A percentile compares a stretch with the other conserved stretches of the same genome.
Evolutionary conservation across 768 basidiomycete species (phyloP).

Genomic region (Saitozyma sp.): DNA sequence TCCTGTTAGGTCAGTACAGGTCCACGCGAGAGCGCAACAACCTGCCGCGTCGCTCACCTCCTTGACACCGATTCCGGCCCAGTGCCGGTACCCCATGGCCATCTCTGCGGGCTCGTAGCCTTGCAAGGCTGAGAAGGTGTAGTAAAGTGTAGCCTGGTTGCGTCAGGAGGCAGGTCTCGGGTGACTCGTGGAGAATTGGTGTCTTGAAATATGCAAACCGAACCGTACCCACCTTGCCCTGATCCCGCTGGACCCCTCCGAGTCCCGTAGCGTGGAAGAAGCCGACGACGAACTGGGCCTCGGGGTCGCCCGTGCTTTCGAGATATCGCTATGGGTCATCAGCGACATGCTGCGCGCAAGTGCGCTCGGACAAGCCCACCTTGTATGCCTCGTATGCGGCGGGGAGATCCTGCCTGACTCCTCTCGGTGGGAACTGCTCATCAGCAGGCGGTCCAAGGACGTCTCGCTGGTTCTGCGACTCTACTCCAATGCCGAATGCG

Average conservation of each 20-base stretch:
- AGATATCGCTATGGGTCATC: conserved; percentile 23
- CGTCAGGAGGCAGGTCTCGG: conserved; percentile 2
- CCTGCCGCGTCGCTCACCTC: conserved; percentile 55
- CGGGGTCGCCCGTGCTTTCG: conserved; percentile 71
- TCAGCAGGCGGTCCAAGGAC: neutral
- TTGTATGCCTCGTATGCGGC: conserved; percentile 29
- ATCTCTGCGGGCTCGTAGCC: conserved; percentile 85
- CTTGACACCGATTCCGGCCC: conserved; percentile 89
- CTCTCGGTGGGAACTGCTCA: conserved; percentile 45
- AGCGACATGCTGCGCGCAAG: conserved; percentile 22
- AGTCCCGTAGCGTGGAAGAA: conserved; percentile 89
- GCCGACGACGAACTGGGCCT: conserved; percentile 79
- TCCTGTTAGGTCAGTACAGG: conserved; percentile 51
- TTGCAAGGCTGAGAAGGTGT: conserved; percentile 88
- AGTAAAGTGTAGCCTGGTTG: conserved; percentile 74
- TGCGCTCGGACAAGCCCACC: conserved; percentile 46
- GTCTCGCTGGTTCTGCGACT: no score
- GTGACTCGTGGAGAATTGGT: no score
- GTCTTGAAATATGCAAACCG: no score
- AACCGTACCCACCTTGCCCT: conserved; percentile 51
- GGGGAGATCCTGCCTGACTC: conserved; percentile 38
- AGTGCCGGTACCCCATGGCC: conserved; percentile 89
- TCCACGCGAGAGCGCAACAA: neutral
- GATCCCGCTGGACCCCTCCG: conserved; percentile 52
- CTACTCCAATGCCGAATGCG: neutral